Conservation (phyloP, 2,329 filamentous ascomycete species). For the Leptographium lundbergii region DNA sequence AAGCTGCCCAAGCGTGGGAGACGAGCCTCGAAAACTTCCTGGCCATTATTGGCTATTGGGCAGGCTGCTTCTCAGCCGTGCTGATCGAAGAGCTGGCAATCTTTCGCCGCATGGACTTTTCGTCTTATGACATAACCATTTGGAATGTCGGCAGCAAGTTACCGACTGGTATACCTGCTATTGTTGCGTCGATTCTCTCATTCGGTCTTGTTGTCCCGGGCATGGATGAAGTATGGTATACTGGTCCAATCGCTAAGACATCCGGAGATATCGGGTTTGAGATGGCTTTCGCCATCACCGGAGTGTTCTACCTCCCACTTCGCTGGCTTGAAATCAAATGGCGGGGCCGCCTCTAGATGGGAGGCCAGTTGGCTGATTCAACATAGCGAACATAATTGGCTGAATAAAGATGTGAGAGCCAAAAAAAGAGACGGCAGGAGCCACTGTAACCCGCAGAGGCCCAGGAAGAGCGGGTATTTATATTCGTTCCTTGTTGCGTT, state of each 20-base stretch:
- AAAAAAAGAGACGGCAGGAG: neutral
- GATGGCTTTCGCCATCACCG: conserved; percentile 41
- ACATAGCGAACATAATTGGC: neutral
- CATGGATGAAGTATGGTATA: conserved; percentile 50
- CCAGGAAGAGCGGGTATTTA: neutral
- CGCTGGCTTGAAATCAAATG: conserved; percentile 28
- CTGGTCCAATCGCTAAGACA: conserved; percentile 43
- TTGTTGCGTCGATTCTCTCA: conserved; percentile 31
- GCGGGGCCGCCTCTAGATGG: conserved; percentile 17
- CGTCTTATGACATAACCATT: conserved; percentile 30
- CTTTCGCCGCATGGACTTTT: conserved; percentile 31
- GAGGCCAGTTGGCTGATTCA: neutral
- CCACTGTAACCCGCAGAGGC: no score
- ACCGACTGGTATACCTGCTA: conserved; percentile 33
- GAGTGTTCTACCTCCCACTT: conserved; percentile 33
- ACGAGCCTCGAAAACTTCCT: conserved; percentile 44
- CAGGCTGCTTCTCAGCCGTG: conserved; percentile 39
- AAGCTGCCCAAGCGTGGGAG: conserved; percentile 44
- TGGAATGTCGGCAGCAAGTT: conserved; percentile 34
- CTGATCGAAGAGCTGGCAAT: conserved; percentile 34
- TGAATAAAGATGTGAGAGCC: neutral
- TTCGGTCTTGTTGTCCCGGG: conserved; percentile 42
- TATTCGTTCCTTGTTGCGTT: neutral
- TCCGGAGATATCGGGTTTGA: conserved; percentile 57
- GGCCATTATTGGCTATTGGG: conserved; percentile 46